Conservation (phyloP, 441 rosid genomes). For the Populus hybrid region DNA sequence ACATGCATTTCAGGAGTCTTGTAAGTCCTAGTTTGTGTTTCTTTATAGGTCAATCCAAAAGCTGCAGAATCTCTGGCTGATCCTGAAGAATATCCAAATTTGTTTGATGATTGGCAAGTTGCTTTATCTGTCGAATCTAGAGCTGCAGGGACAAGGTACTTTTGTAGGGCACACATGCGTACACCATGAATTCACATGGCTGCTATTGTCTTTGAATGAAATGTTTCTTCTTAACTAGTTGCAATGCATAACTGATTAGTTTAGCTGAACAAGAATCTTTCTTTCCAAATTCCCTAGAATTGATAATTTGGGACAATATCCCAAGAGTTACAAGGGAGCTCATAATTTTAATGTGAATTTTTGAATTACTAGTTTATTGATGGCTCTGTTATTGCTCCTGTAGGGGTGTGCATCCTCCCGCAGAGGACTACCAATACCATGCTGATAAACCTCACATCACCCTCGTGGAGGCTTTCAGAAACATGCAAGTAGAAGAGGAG, state of each 20-base stretch:
- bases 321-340: background rate
- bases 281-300: background rate
- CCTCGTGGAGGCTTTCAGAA: slow-evolving; percentile 86
- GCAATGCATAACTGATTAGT: background rate
- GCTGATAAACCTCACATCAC: slow-evolving; percentile 60
- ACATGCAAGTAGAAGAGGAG: slow-evolving; percentile 74
- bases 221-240: background rate
- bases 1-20: background rate
- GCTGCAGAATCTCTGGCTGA: slow-evolving; percentile 99
- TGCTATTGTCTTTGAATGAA: background rate
- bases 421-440: slow-evolving; percentile 55
- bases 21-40: slow-evolving; percentile 14
- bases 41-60: slow-evolving; percentile 80
- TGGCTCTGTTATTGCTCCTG: slow-evolving; percentile 25
- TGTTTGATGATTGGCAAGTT: slow-evolving; percentile 98
- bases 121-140: slow-evolving; percentile 76
- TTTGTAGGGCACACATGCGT: background rate
- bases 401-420: slow-evolving; percentile 69
- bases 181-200: background rate
- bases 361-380: slow-evolving; percentile 1
- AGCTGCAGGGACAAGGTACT: slow-evolving; percentile 75
- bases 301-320: background rate
- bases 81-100: slow-evolving; percentile 92
- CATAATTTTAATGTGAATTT: background rate
- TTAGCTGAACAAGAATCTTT: background rate